A percentile compares a stretch with the other conserved stretches of the same genome.
Conservation (phyloP, 192 early-diverging fungal genomes). For the Coemansia sp. region DNA sequence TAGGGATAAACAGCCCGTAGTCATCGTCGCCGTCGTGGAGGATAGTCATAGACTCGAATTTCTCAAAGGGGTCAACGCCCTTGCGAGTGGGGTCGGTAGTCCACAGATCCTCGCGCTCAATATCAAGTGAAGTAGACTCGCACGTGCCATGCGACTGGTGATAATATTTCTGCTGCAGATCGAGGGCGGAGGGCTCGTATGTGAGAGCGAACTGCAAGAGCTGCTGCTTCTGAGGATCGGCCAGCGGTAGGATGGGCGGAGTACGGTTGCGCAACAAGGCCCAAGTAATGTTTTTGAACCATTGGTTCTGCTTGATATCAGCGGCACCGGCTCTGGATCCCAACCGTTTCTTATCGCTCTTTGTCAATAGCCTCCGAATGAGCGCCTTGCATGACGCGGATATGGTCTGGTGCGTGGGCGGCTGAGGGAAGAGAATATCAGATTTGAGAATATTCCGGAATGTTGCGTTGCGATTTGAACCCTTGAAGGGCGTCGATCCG, state of each 20-base stretch:
- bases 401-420: slow-evolving; percentile 58
- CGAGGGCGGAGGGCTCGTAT: slow-evolving; percentile 45
- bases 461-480: slow-evolving; percentile 81
- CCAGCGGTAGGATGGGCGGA: slow-evolving; percentile 83
- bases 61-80: slow-evolving; percentile 57
- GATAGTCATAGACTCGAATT: slow-evolving; percentile 61
- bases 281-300: slow-evolving; percentile 92
- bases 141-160: slow-evolving; percentile 19
- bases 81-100: slow-evolving; percentile 36
- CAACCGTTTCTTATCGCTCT: slow-evolving; percentile 87
- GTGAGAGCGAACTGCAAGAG: slow-evolving; percentile 55
- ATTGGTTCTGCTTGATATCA: slow-evolving; percentile 91
- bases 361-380: slow-evolving; percentile 82
- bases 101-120: slow-evolving; percentile 58
- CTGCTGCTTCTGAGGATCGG: slow-evolving; percentile 59
- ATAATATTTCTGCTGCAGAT: slow-evolving; percentile 38
- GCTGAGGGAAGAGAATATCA: slow-evolving; percentile 73
- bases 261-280: slow-evolving; percentile 82
- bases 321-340: slow-evolving; percentile 88
- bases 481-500: slow-evolving; percentile 98
- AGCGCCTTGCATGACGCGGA: slow-evolving; percentile 67
- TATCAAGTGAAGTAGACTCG: slow-evolving; percentile 54
- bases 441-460: slow-evolving; percentile 86
- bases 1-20: slow-evolving; percentile 51
- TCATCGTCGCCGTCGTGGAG: slow-evolving; percentile 59